Conservation (phyloP, 345 rosid genomes). For the Acer saccharum region DNA sequence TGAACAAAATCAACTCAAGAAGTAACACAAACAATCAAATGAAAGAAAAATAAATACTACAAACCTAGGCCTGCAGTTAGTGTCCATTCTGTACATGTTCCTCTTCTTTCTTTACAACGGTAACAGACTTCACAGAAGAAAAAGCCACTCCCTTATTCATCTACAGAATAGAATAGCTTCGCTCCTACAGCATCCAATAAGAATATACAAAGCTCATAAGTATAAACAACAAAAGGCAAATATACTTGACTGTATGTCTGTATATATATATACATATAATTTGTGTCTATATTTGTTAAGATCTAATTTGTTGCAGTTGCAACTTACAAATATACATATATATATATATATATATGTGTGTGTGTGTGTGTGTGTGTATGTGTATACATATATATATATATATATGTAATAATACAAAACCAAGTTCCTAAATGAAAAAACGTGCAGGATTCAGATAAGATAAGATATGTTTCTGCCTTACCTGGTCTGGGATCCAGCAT, state of each 20-base stretch:
- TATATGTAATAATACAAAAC: too few relatives aligned
- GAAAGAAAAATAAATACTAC: neutral
- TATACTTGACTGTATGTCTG: neutral
- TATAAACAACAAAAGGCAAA: neutral
- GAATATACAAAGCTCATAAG: constrained; percentile 14
- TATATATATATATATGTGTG: too few relatives aligned
- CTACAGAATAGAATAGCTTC: constrained; percentile 28
- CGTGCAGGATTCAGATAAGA: too few relatives aligned
- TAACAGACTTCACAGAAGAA: constrained; percentile 23
- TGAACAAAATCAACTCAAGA: neutral
- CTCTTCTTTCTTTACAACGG: constrained; percentile 12
- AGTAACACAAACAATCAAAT: neutral
- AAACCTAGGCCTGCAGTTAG: constrained; percentile 37
- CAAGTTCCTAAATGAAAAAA: too few relatives aligned
- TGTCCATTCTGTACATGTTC: constrained; percentile 37
- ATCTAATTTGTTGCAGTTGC: too few relatives aligned
- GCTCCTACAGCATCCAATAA: constrained; percentile 27
- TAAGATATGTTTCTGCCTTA: too few relatives aligned
- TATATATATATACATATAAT: too few relatives aligned
- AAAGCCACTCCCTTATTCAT: constrained; percentile 31
- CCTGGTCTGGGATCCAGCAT: too few relatives aligned
- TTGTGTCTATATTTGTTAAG: too few relatives aligned
- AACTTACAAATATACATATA: too few relatives aligned
- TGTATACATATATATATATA: too few relatives aligned
- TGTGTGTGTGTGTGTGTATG: too few relatives aligned